A percentile compares a stretch with the other conserved stretches of the same genome.
These are phyloP conservation scores for Trifolium fragiferum DNA, from an alignment of 306 rosid genomes.

Conservation along the genomic window DNA sequence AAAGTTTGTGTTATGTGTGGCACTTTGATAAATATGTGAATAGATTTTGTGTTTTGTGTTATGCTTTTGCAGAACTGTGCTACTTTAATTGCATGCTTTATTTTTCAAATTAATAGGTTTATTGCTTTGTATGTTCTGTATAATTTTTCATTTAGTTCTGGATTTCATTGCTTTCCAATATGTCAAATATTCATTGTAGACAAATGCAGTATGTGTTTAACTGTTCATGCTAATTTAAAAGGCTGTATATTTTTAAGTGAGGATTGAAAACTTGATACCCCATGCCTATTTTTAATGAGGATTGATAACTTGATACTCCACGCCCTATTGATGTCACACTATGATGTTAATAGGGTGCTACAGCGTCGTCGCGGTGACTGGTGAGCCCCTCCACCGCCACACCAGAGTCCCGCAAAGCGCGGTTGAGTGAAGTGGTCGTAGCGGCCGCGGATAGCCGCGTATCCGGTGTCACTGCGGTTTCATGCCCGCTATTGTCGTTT, in stretches of 20 bases:
- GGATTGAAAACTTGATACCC: not conserved
- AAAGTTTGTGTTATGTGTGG: not conserved
- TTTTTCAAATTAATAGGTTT: not conserved
- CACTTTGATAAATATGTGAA: not conserved
- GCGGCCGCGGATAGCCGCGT: too few relatives aligned
- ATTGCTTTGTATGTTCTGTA: constrained; percentile 7
- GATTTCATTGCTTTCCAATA: not conserved
- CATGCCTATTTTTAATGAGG: not conserved
- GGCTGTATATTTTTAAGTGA: not conserved
- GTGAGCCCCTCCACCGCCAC: too few relatives aligned
- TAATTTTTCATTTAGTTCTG: not conserved
- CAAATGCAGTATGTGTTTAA: constrained; percentile 3
- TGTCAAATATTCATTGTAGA: not conserved
- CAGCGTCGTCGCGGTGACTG: too few relatives aligned
- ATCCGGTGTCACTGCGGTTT: too few relatives aligned
- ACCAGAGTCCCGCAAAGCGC: too few relatives aligned
- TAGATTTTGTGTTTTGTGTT: not conserved
- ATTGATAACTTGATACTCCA: not conserved
- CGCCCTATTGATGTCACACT: too few relatives aligned
- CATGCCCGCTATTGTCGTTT: too few relatives aligned
- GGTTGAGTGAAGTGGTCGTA: too few relatives aligned
- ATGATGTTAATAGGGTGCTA: too few relatives aligned
- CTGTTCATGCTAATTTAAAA: not conserved
- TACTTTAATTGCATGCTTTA: not conserved
- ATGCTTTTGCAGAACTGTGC: not conserved